A percentile compares a stretch with the other conserved stretches of the same genome.
Evolutionary conservation across 1,284 basidiomycete genomes (phyloP).

Genomic region (Tylopilus sp.): DNA sequence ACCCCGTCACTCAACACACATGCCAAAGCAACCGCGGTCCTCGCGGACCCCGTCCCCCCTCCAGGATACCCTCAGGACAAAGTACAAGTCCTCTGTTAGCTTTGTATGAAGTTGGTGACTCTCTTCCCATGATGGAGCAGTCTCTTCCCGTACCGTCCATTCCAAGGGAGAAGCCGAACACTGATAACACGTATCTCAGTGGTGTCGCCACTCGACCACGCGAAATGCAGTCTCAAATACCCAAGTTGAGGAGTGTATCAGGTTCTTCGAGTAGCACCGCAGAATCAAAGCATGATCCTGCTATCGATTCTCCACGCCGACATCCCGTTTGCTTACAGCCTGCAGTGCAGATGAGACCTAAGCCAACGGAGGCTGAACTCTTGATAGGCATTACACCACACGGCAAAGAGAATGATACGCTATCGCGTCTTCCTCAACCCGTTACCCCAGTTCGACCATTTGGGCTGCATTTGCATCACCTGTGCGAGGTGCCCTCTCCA

Average conservation of each 20-base stretch:
- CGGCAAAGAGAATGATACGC: slow-evolving; percentile 37
- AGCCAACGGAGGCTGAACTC: slow-evolving; percentile 5
- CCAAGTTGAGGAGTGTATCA: slow-evolving; percentile 39
- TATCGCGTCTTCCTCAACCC: slow-evolving; percentile 42
- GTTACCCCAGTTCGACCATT: slow-evolving; percentile 40
- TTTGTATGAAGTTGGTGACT: slow-evolving; percentile 11
- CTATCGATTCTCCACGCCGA: slow-evolving; percentile 10
- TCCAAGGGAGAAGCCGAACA: slow-evolving; percentile 31
- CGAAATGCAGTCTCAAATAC: slow-evolving; percentile 38
- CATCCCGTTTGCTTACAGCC: slow-evolving; percentile 22
- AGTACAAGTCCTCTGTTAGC: slow-evolving; percentile 12
- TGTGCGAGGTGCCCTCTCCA: slow-evolving; percentile 57
- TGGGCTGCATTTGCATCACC: slow-evolving; percentile 45
- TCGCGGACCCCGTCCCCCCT: slow-evolving; percentile 27
- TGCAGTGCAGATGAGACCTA: slow-evolving; percentile 5
- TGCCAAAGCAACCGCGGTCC: slow-evolving; percentile 27
- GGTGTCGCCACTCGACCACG: slow-evolving; percentile 17
- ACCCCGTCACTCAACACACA: slow-evolving; percentile 21
- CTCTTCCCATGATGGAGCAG: slow-evolving; percentile 7
- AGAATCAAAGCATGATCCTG: slow-evolving; percentile 22
- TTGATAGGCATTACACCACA: not conserved
- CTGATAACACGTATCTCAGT: slow-evolving; percentile 9
- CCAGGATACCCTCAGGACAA: slow-evolving; percentile 29
- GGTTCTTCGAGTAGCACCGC: slow-evolving; percentile 37
- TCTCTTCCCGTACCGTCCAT: slow-evolving; percentile 11